Percentiles rank a stretch among this genome's conserved stretches.
Evolutionary conservation across 2,329 filamentous ascomycete genomes (phyloP).

Genomic region (Sporothrix curviconia): DNA sequence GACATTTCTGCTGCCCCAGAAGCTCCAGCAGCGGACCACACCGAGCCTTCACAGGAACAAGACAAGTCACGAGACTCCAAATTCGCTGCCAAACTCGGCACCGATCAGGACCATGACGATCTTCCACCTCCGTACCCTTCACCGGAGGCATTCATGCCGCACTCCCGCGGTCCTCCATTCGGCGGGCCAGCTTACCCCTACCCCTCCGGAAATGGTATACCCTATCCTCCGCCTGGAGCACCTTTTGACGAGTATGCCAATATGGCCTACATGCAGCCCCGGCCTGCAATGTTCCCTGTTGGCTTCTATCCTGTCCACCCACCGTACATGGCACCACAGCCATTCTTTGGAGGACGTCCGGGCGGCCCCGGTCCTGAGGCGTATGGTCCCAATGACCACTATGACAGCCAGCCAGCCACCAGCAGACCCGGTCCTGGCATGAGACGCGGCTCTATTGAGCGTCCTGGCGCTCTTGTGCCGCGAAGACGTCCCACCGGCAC

Average conservation of each 20-base stretch:
- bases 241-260: constrained; percentile 6
- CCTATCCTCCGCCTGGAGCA: background rate
- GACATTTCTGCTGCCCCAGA: background rate
- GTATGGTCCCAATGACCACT: background rate
- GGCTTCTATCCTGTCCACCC: constrained; percentile 11
- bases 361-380: background rate
- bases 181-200: constrained; percentile 1
- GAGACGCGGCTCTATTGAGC: background rate
- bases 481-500: background rate
- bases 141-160: constrained; percentile 1
- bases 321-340: constrained; percentile 3
- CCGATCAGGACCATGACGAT: constrained; percentile 8
- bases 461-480: background rate
- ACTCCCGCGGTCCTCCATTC: constrained; percentile 3
- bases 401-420: background rate
- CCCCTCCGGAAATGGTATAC: background rate
- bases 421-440: background rate
- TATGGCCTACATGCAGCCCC: constrained; percentile 6
- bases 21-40: background rate
- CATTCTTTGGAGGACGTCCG: background rate
- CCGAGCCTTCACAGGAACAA: background rate
- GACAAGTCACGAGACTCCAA: background rate
- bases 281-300: constrained; percentile 6
- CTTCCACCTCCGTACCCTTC: constrained; percentile 12
- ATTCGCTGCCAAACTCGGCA: background rate